These are phyloP conservation scores for Hericium rajendrae DNA, from an alignment of 768 basidiomycete species.

Conservation along the genomic window DNA sequence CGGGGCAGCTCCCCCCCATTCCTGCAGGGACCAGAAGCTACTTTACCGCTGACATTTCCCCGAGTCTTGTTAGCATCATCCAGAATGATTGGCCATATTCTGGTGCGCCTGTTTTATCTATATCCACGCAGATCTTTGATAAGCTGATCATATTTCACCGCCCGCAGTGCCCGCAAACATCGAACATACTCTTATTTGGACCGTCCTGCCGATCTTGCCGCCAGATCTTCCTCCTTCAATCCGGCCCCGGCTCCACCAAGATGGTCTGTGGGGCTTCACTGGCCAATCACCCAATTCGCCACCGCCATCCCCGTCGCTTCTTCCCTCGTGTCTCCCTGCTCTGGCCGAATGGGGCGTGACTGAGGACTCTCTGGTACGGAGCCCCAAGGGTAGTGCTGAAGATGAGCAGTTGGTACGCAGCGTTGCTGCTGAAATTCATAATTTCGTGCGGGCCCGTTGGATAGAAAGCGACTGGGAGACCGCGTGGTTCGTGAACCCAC, in stretches of 20 bases:
- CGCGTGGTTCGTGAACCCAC: constrained; percentile 87
- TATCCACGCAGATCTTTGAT: too few relatives aligned
- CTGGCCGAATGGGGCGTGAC: constrained; percentile 67
- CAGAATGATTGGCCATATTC: constrained; percentile 89
- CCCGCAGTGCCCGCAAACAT: constrained; percentile 56
- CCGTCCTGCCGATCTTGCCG: constrained; percentile 62
- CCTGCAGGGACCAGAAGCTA: constrained; percentile 37
- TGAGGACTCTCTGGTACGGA: constrained; percentile 46
- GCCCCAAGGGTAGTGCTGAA: constrained; percentile 37
- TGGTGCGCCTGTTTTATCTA: constrained; percentile 26
- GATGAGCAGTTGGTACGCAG: constrained; percentile 41
- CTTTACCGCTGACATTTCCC: constrained; percentile 56
- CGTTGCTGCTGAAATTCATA: constrained; percentile 49
- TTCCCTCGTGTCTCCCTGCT: constrained; percentile 48
- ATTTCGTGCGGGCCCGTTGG: constrained; percentile 62
- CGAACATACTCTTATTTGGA: constrained; percentile 75
- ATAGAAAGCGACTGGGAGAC: constrained; percentile 73
- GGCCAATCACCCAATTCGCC: constrained; percentile 35
- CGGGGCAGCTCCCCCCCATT: constrained; percentile 20
- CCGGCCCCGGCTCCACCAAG: constrained; percentile 50
- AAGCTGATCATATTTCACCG: background rate
- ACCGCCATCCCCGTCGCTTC: constrained; percentile 49
- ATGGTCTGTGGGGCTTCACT: constrained; percentile 80
- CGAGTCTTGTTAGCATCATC: constrained; percentile 56
- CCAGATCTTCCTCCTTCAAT: constrained; percentile 41